Conservation (phyloP, 1,284 basidiomycete species). For the Taiwanofungus camphoratus region DNA sequence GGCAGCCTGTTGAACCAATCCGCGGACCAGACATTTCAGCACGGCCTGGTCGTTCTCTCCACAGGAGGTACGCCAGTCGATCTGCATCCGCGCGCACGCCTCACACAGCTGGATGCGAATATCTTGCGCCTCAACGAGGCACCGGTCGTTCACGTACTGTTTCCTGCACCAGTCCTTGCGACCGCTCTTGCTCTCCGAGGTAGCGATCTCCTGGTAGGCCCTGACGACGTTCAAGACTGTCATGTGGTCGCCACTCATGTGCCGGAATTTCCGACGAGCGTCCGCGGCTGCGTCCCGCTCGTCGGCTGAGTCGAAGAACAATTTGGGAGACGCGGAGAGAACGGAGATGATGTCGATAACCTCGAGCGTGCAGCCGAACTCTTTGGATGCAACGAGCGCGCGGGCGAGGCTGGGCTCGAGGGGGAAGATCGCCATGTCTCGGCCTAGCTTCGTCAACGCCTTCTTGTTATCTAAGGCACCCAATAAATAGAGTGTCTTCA, state of each 20-base stretch:
- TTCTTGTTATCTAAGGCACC: constrained; percentile 66
- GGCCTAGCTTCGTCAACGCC: constrained; percentile 64
- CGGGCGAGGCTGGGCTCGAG: constrained; percentile 81
- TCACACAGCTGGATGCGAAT: constrained; percentile 79
- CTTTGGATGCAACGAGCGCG: constrained; percentile 68
- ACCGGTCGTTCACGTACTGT: constrained; percentile 82
- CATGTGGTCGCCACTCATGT: constrained; percentile 85
- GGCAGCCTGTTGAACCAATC: constrained; percentile 79
- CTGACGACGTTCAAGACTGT: constrained; percentile 82
- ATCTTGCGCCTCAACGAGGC: constrained; percentile 77
- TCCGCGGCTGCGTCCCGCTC: constrained; percentile 67
- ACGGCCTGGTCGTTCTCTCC: constrained; percentile 59
- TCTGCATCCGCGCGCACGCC: constrained; percentile 55
- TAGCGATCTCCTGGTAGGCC: constrained; percentile 65
- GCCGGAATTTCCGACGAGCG: constrained; percentile 74
- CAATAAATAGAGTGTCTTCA: constrained; percentile 72
- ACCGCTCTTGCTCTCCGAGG: constrained; percentile 39
- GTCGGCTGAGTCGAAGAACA: constrained; percentile 69
- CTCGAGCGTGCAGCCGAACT: constrained; percentile 65
- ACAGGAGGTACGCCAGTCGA: constrained; percentile 56
- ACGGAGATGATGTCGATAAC: constrained; percentile 78
- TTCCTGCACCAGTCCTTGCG: constrained; percentile 76
- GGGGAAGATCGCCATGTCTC: constrained; percentile 78
- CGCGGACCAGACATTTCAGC: constrained; percentile 63
- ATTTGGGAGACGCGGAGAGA: constrained; percentile 67